A percentile compares a stretch with the other conserved stretches of the same genome.
Evolutionary conservation across 2,329 filamentous ascomycete genomes (phyloP).

Genomic region (Cladosporium sp.): DNA sequence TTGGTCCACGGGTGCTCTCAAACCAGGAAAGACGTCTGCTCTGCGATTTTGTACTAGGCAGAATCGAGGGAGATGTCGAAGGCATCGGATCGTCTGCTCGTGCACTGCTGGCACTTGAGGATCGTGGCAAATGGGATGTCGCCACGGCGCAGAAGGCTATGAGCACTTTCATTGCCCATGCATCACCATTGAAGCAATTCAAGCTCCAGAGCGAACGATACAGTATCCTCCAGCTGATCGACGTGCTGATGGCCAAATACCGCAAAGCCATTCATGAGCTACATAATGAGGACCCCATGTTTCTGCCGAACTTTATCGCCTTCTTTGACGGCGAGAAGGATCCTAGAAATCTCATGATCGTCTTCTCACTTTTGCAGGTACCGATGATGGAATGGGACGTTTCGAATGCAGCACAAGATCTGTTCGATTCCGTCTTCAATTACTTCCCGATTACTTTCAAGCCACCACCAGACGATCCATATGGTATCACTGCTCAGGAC

Average conservation of each 20-base stretch:
- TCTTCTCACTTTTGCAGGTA: slow-evolving; percentile 63
- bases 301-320: slow-evolving; percentile 58
- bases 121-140: slow-evolving; percentile 56
- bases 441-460: slow-evolving; percentile 70
- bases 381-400: slow-evolving; percentile 67
- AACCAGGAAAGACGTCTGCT: slow-evolving; percentile 58
- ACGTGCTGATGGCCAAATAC: slow-evolving; percentile 59
- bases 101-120: slow-evolving; percentile 56
- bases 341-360: slow-evolving; percentile 65
- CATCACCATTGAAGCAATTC: slow-evolving; percentile 57
- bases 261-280: slow-evolving; percentile 53
- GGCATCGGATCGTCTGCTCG: slow-evolving; percentile 55
- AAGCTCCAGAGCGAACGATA: slow-evolving; percentile 60
- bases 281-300: slow-evolving; percentile 50
- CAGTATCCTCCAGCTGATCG: slow-evolving; percentile 58
- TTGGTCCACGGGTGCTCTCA: slow-evolving; percentile 53
- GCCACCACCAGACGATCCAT: slow-evolving; percentile 65
- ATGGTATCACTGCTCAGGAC: slow-evolving; percentile 65
- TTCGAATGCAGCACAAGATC: slow-evolving; percentile 53
- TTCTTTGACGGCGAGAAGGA: slow-evolving; percentile 67
- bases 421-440: slow-evolving; percentile 67
- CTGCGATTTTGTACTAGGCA: slow-evolving; percentile 60
- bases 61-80: slow-evolving; percentile 54
- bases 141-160: slow-evolving; percentile 52
- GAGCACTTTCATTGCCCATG: slow-evolving; percentile 47